Evolutionary conservation across 257 asterid species (phyloP).

Genomic region (Nyctanthes arbortristis): DNA sequence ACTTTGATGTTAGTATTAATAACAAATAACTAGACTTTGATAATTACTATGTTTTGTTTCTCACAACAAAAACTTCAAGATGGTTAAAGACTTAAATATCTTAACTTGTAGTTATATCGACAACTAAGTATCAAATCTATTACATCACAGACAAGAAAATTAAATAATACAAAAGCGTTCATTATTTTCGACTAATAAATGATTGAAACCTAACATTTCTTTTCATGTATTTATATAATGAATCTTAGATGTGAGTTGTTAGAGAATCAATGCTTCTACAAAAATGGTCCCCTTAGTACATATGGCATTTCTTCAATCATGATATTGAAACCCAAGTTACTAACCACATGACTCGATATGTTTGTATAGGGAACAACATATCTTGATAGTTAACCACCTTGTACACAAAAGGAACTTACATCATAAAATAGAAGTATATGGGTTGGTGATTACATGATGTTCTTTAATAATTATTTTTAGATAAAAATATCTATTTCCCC

Average conservation of each 20-base stretch:
- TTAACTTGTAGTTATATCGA: background rate
- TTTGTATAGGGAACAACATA: background rate
- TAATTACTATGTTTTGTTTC: background rate
- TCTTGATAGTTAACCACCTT: background rate
- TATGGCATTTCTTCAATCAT: conserved; percentile 23
- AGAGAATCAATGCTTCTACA: background rate
- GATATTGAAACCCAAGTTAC: conserved; percentile 25
- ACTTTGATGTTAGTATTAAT: background rate
- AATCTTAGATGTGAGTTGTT: background rate
- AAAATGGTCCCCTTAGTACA: conserved; percentile 36
- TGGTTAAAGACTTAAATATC: background rate
- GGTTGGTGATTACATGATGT: background rate
- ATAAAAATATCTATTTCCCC: no score
- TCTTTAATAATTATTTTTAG: background rate
- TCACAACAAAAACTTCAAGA: background rate
- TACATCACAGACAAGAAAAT: no score
- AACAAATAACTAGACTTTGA: background rate
- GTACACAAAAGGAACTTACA: background rate
- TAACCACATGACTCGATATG: background rate
- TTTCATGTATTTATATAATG: no score
- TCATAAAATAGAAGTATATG: background rate
- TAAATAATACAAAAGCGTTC: no score
- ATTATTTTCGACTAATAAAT: background rate
- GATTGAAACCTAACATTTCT: no score
- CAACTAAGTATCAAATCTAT: background rate